Conservation (phyloP, 306 rosid genomes). For the Medicago arabica region DNA sequence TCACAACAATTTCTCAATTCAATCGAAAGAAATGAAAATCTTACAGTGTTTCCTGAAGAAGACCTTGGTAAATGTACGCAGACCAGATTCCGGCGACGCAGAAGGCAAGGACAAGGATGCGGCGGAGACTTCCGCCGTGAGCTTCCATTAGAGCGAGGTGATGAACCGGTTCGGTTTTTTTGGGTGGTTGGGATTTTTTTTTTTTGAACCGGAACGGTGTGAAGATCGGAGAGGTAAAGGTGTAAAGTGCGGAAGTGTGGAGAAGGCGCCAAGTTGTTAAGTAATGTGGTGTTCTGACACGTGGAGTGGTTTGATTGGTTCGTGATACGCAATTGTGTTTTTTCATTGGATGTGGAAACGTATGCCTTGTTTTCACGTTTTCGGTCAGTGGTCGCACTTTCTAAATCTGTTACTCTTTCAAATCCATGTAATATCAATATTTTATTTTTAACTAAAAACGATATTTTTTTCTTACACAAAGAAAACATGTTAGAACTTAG, state of each 20-base stretch:
- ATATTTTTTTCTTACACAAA: too few species aligned
- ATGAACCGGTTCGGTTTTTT: slow-evolving; percentile 39
- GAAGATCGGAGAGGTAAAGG: slow-evolving; percentile 13
- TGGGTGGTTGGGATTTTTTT: neutral
- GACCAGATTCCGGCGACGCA: slow-evolving; percentile 95
- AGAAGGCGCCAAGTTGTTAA: slow-evolving; percentile 37
- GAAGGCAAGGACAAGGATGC: slow-evolving; percentile 72
- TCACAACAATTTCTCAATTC: neutral
- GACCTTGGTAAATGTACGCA: slow-evolving; percentile 93
- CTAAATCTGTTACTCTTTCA: neutral
- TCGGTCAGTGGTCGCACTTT: neutral
- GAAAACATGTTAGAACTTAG: too few species aligned
- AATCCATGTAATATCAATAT: too few species aligned
- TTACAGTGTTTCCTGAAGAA: slow-evolving; percentile 95
- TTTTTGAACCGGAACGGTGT: neutral
- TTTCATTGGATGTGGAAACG: slow-evolving; percentile 75
- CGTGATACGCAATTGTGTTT: slow-evolving; percentile 8
- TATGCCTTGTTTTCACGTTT: slow-evolving; percentile 39
- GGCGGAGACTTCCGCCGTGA: slow-evolving; percentile 81
- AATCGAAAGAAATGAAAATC: slow-evolving; percentile 36
- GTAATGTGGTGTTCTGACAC: slow-evolving; percentile 55
- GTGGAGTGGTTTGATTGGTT: slow-evolving; percentile 66
- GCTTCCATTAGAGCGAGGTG: slow-evolving; percentile 65
- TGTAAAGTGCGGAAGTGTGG: neutral
- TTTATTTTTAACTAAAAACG: too few species aligned